Base-by-base conservation (phyloP, 768 basidiomycete species). In the Lactarius hengduanensis region DNA sequence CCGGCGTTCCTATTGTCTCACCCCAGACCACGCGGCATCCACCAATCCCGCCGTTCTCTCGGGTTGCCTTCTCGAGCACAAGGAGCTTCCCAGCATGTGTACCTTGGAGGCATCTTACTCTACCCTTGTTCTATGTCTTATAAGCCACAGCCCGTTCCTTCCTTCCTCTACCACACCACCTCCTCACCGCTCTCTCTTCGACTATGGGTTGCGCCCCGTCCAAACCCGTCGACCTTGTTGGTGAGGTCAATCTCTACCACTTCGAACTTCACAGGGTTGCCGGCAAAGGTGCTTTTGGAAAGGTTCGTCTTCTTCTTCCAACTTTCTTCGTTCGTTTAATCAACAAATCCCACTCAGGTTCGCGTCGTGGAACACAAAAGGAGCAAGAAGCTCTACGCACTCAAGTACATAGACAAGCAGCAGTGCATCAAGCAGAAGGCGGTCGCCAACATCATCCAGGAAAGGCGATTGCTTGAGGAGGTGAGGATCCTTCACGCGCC, bases 231-330 rank as follows among this genome's bases (percentile, higher is more conserved):
- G 83, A 87, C 73, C 85, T 84, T 70, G 81, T 83, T 47, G 81
- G 79, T 53, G 84, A 86, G 62, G 84, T 88, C 77, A 92, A 87
- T 74, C 88, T 99, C 58, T 98, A 90, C 79, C 96, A 98, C 79
- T 99, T 98, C 74, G 92, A 96, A 75, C 89, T 99, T 57, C 89
- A 97, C 75, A 86, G 95, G 57, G 93, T 92, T 26, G 93, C 98
- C 16, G 97, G 97, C 53, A 97, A 94, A 77, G 96, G 97, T 55
- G 94, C 96, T 30, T 99, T 98, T 80, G 96, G 96, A 76, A 98
- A 98, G 88, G 96, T 95, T 61, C 41, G 82, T 76, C 57, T 38
- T 54, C 62, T 55, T 34, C 18, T 36, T 60, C 41, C 34, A 32
- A 15, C 9, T 11, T 36, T 9, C 32, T 34, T 40, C 9, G 20